phyloP scores from a whole-genome alignment of 371 early-diverging fungal genomes.

The Mortierella sp. region DNA sequence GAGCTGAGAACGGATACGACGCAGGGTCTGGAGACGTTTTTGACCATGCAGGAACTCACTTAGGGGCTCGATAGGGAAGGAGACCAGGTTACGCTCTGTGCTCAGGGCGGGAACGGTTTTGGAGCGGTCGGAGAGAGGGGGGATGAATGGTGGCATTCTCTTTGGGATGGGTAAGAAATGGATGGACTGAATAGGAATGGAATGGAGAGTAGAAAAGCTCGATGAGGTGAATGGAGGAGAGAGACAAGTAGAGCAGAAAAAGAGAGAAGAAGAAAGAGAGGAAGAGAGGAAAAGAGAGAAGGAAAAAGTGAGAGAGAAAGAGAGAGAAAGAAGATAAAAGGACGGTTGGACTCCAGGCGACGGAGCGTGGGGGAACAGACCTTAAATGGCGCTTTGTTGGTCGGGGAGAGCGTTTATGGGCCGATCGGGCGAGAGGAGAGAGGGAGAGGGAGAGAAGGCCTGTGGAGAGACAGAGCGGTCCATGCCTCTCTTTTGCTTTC shows the following conservation, averaged over 20 bases:
- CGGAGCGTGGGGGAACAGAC: no score
- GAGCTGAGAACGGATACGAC: constrained; percentile 25
- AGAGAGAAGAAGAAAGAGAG: background rate
- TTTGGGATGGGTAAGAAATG: background rate
- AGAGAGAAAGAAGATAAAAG: background rate
- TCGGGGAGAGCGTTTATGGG: background rate
- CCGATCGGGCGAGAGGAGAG: background rate
- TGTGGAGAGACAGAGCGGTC: no score
- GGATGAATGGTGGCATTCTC: constrained; percentile 52
- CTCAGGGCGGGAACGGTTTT: constrained; percentile 32
- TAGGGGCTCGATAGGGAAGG: constrained; percentile 38
- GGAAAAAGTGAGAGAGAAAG: background rate
- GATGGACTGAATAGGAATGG: background rate
- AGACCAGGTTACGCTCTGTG: constrained; percentile 43
- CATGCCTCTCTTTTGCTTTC: no score
- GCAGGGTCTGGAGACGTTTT: constrained; percentile 14
- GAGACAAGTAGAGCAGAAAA: background rate
- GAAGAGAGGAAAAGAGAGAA: background rate
- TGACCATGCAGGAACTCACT: constrained; percentile 40
- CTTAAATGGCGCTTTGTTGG: no score
- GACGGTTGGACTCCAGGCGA: background rate
- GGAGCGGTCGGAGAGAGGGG: constrained; percentile 40
- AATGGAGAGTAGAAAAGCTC: background rate
- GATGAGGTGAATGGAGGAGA: constrained; percentile 1
- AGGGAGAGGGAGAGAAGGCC: background rate